A percentile compares a stretch with the other conserved stretches of the same genome.
Evolutionary conservation across 208 protist genomes (phyloP).

Genomic region (Plasmodiophora brassicae): DNA sequence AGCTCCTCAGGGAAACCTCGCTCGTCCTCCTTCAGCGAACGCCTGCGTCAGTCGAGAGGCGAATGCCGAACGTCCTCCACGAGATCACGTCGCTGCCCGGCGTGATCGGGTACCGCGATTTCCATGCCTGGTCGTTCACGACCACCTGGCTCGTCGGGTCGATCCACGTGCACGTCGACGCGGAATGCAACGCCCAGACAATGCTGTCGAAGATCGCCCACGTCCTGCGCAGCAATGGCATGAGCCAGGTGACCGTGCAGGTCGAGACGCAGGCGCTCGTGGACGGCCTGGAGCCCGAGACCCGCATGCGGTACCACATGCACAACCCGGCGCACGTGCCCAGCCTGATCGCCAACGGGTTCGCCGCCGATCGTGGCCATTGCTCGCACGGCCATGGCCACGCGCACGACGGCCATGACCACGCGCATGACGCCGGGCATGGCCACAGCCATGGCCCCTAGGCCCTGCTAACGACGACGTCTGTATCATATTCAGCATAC

Average conservation of each 20-base stretch:
- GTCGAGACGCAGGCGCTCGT: background rate
- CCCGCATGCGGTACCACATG: background rate
- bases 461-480: too few species aligned
- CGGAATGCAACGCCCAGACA: background rate
- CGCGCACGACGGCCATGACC: background rate
- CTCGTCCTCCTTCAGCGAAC: slow-evolving; percentile 56
- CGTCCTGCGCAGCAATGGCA: background rate
- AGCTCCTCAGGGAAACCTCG: slow-evolving; percentile 44
- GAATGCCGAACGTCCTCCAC: slow-evolving; percentile 16
- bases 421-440: background rate
- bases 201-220: background rate
- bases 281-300: background rate
- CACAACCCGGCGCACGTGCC: background rate
- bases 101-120: background rate
- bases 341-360: background rate
- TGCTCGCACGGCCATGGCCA: background rate
- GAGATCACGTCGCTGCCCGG: background rate
- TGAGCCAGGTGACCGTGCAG: background rate
- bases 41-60: slow-evolving; percentile 41
- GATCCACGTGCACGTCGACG: slow-evolving; percentile 15
- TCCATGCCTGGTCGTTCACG: background rate
- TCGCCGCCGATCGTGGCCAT: background rate
- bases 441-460: background rate
- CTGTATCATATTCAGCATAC: too few species aligned
- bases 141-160: background rate